These are phyloP conservation scores for Fusarium floridanum DNA, from an alignment of 2,329 filamentous ascomycete species.

Conservation along the genomic window DNA sequence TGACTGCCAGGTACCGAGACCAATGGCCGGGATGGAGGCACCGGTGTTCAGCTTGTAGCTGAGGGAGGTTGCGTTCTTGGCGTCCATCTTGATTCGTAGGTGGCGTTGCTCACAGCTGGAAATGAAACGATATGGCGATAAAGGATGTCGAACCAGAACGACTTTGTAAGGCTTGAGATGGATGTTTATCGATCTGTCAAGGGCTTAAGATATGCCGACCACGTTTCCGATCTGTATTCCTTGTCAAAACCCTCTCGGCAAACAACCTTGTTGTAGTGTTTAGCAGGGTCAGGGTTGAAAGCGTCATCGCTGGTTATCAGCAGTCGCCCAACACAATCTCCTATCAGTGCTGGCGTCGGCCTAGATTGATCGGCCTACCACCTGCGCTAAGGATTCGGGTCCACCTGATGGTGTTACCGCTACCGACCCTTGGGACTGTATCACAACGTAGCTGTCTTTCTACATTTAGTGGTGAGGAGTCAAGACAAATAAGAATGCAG, in stretches of 20 bases:
- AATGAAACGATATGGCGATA: slow-evolving; percentile 3
- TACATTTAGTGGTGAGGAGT: neutral
- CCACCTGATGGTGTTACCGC: neutral
- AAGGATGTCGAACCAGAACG: neutral
- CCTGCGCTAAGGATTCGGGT: neutral
- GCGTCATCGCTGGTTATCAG: neutral
- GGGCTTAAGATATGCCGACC: neutral
- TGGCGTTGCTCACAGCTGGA: neutral
- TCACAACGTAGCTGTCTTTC: neutral
- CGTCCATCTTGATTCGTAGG: slow-evolving; percentile 9
- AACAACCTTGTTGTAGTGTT: neutral
- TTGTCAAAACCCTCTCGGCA: neutral
- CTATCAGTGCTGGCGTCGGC: slow-evolving; percentile 10
- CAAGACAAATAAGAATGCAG: slow-evolving; percentile 26
- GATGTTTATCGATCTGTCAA: neutral
- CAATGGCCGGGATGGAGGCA: slow-evolving; percentile 19
- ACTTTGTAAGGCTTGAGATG: neutral
- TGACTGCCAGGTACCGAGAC: slow-evolving; percentile 55
- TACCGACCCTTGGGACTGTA: neutral
- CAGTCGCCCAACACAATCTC: neutral
- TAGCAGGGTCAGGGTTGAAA: neutral
- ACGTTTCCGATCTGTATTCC: neutral
- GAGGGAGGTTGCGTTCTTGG: neutral
- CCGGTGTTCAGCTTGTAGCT: slow-evolving; percentile 26
- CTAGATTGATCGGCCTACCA: slow-evolving; percentile 23